Evolutionary conservation across 306 rosid genomes (phyloP).

Genomic region (Alnus rubra): DNA sequence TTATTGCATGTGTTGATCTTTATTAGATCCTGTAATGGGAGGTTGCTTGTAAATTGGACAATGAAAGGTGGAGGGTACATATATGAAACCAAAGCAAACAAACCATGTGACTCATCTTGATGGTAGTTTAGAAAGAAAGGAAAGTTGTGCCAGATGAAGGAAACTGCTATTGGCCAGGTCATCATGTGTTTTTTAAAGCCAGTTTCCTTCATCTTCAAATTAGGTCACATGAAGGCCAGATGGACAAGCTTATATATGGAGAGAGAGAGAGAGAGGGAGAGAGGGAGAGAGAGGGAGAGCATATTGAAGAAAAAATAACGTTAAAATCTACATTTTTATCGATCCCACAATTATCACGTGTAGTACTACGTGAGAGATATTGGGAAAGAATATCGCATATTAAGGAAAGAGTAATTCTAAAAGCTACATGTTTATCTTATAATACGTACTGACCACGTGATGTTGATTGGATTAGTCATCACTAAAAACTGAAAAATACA

Average conservation of each 20-base stretch:
- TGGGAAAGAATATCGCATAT: no score
- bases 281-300: background rate
- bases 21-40: conserved; percentile 30
- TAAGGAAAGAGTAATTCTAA: background rate
- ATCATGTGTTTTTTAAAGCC: conserved; percentile 32
- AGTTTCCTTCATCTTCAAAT: conserved; percentile 53
- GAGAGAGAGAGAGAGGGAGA: conserved; percentile 1
- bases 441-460: no score
- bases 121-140: conserved; percentile 62
- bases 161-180: conserved; percentile 34
- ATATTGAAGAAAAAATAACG: background rate
- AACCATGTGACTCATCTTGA: conserved; percentile 70
- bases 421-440: no score
- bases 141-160: conserved; percentile 45
- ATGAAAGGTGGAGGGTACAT: conserved; percentile 33
- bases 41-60: conserved; percentile 57
- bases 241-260: conserved; percentile 11
- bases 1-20: conserved; percentile 46
- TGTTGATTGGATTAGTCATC: no score
- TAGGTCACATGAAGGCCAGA: conserved; percentile 40
- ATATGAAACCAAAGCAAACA: conserved; percentile 38
- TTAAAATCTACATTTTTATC: no score
- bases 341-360: no score
- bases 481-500: no score
- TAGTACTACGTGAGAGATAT: background rate